Evolutionary conservation across 176 grass and related monocot species (phyloP).

Genomic region (Carex parvula): DNA sequence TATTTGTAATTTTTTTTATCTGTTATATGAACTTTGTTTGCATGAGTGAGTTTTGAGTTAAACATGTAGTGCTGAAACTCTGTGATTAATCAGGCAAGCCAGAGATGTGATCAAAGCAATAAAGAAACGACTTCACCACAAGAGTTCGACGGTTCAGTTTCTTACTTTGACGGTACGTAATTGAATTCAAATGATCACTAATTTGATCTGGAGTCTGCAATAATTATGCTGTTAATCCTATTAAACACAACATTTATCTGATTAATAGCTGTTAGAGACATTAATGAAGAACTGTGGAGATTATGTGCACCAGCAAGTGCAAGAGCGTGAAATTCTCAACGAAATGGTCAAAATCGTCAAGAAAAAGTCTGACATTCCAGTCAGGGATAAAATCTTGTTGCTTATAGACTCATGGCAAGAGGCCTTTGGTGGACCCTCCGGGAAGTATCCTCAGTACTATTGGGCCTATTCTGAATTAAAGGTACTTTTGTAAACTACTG

Average conservation of each 20-base stretch:
- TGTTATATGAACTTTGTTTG: background rate
- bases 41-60: background rate
- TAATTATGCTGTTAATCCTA: conserved; percentile 7
- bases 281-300: conserved; percentile 86
- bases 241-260: conserved; percentile 14
- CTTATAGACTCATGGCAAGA: conserved; percentile 85
- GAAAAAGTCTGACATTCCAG: conserved; percentile 70
- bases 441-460: conserved; percentile 72
- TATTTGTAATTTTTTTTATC: background rate
- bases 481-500: conserved; percentile 23
- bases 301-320: conserved; percentile 65
- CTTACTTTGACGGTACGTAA: conserved; percentile 67
- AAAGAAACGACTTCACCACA: conserved; percentile 89
- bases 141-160: conserved; percentile 68
- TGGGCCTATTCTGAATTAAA: conserved; percentile 80
- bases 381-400: conserved; percentile 64
- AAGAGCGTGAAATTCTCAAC: conserved; percentile 67
- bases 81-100: conserved; percentile 51
- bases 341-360: conserved; percentile 81
- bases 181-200: background rate
- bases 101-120: conserved; percentile 86
- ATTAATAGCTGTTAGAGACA: conserved; percentile 67
- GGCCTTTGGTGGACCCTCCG: conserved; percentile 66
- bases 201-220: background rate
- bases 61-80: background rate